Evolutionary conservation across 2,329 filamentous ascomycete genomes (phyloP).

Genomic region (Colletotrichum gloeosporioides): DNA sequence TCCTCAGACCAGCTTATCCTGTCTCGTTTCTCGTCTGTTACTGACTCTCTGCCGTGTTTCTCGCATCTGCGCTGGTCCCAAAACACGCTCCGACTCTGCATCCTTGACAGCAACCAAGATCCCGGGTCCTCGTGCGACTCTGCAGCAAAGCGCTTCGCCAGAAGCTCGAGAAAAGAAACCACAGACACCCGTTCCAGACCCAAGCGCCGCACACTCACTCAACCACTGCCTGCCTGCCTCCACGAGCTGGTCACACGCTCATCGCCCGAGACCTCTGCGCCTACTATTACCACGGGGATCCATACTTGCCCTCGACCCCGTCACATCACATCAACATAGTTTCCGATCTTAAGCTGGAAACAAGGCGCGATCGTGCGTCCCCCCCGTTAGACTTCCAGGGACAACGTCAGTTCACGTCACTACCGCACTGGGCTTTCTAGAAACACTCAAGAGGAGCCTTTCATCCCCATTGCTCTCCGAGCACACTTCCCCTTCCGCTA

Average conservation of each 20-base stretch:
- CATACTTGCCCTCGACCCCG: background rate
- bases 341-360: conserved; percentile 20
- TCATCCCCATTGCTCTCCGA: background rate
- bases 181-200: background rate
- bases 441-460: conserved; percentile 17
- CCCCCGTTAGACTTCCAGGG: background rate
- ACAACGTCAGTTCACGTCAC: conserved; percentile 16
- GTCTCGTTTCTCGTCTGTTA: conserved; percentile 8
- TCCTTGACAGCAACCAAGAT: conserved; percentile 22
- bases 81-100: conserved; percentile 19
- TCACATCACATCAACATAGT: conserved; percentile 12
- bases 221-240: background rate
- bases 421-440: background rate
- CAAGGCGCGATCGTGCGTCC: conserved; percentile 2
- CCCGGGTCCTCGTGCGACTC: conserved; percentile 17
- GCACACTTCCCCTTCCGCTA: background rate
- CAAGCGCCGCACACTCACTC: background rate
- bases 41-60: conserved; percentile 6
- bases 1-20: conserved; percentile 19
- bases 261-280: background rate
- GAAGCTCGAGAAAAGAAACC: background rate
- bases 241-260: conserved; percentile 9
- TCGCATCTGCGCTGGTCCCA: conserved; percentile 10
- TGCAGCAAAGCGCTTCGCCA: background rate
- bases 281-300: background rate